Evolutionary conservation across 2,329 filamentous ascomycete species (phyloP).

Genomic region (Fusarium miscanthi): DNA sequence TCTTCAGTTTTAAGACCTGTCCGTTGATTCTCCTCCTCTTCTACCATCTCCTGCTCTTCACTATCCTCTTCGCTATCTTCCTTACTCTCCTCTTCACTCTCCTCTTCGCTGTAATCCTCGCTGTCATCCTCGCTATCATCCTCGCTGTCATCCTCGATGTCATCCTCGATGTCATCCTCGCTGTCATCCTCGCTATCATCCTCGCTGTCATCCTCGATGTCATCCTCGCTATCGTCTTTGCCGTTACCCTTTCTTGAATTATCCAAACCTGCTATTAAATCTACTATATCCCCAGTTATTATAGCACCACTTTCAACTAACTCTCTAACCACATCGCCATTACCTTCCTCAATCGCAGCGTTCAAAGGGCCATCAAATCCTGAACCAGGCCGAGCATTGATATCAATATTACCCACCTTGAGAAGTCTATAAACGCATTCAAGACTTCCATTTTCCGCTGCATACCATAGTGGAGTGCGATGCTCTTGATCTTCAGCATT

Average conservation of each 20-base stretch:
- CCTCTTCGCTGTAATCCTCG: too few species aligned
- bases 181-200: too few species aligned
- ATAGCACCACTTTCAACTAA: background rate
- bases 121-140: too few species aligned
- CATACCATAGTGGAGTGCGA: accelerated
- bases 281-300: background rate
- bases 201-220: too few species aligned
- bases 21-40: background rate
- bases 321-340: background rate
- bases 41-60: too few species aligned
- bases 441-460: too few species aligned
- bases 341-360: accelerated
- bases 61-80: too few species aligned
- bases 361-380: too few species aligned
- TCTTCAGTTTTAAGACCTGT: accelerated
- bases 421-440: background rate
- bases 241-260: background rate
- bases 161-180: too few species aligned
- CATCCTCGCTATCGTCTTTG: too few species aligned
- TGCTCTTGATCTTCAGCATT: background rate
- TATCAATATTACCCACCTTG: accelerated
- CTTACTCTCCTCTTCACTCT: too few species aligned
- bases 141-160: too few species aligned
- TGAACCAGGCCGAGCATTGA: background rate
- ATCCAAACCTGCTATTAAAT: accelerated